phyloP scores from a whole-genome alignment of 306 rosid species.

The Rubus parviflorus region DNA sequence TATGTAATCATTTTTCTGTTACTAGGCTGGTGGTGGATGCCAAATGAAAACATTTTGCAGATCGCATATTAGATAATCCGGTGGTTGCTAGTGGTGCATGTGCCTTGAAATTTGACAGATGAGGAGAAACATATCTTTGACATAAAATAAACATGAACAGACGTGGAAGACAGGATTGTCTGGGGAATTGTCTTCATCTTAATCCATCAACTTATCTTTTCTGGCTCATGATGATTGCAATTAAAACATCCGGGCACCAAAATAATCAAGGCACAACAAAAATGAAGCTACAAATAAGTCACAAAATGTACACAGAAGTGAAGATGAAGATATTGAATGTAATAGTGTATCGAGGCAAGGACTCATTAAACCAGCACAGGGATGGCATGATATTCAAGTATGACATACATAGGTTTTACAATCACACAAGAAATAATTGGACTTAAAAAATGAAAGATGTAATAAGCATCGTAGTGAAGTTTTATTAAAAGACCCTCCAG shows the following conservation, averaged over 20 bases:
- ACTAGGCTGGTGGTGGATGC: constrained; percentile 4
- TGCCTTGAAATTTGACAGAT: not conserved
- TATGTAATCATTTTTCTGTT: not conserved
- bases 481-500: not conserved
- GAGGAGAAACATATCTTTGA: not conserved
- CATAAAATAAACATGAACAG: constrained; percentile 1
- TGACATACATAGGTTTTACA: not conserved
- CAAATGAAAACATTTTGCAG: constrained; percentile 12
- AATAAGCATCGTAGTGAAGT: not conserved
- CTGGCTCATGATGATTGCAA: not conserved
- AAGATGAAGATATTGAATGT: not conserved
- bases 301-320: not conserved
- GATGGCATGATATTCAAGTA: not conserved
- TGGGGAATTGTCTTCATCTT: not conserved
- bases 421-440: not conserved
- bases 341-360: not conserved
- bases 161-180: constrained; percentile 8
- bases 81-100: not conserved
- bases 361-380: not conserved
- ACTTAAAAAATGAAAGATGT: not conserved
- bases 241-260: not conserved
- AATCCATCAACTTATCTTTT: constrained; percentile 5
- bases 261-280: not conserved
- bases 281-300: not conserved
- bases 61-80: constrained; percentile 5